These are phyloP conservation scores for Schizophyllum commune DNA, from an alignment of 1,284 basidiomycete species.

Conservation along the genomic window DNA sequence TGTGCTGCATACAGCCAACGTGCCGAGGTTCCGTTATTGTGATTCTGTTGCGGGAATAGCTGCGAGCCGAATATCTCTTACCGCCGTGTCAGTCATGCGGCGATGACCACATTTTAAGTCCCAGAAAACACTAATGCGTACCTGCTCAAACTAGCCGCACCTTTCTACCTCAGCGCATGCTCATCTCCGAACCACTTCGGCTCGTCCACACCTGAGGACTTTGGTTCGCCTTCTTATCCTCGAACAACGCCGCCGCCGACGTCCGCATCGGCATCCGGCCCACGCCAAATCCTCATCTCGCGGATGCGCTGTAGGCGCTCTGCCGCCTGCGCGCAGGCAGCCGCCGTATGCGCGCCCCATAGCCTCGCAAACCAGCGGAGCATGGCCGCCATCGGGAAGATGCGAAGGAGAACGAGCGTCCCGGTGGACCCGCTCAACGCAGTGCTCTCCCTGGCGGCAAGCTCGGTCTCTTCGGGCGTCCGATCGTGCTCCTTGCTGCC, in stretches of 20 bases:
- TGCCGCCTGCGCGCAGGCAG: constrained; percentile 56
- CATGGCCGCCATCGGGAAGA: constrained; percentile 30
- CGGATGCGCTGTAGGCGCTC: constrained; percentile 57
- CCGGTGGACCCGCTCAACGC: constrained; percentile 14
- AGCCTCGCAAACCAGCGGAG: constrained; percentile 50
- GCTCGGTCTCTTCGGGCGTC: neutral
- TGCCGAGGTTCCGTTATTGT: no score
- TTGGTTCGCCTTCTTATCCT: constrained; percentile 7
- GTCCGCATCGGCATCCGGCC: constrained; percentile 59
- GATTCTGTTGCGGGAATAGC: no score
- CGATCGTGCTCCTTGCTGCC: neutral
- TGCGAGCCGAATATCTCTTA: no score
- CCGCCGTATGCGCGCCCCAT: constrained; percentile 56
- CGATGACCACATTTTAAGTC: no score
- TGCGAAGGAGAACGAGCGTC: constrained; percentile 21
- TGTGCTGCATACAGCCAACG: no score
- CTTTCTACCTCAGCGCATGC: no score
- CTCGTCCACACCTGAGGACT: constrained; percentile 10
- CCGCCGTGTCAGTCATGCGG: no score
- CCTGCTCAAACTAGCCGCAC: no score
- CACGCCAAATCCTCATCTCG: constrained; percentile 61
- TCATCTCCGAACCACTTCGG: neutral
- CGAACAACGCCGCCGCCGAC: constrained; percentile 12
- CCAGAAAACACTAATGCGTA: no score
- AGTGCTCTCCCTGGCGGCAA: neutral